These are phyloP conservation scores for Agaricus bisporus DNA, from an alignment of 768 basidiomycete genomes.

Conservation along the genomic window DNA sequence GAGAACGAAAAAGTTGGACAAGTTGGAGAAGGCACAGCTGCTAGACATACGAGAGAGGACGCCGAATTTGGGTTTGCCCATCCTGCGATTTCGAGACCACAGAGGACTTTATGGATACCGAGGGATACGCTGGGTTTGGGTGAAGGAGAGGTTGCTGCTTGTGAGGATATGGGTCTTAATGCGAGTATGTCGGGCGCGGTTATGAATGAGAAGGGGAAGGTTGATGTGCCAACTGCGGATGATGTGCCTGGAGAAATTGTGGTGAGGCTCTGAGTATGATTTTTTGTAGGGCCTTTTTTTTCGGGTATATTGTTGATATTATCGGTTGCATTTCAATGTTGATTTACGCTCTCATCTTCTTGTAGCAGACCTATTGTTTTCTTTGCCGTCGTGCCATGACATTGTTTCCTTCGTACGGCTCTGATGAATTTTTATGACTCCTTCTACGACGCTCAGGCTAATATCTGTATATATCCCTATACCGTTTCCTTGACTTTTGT, in stretches of 20 bases:
- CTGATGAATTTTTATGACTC: no score
- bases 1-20: background rate
- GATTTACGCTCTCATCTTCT: no score
- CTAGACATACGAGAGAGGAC: slow-evolving; percentile 18
- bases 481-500: no score
- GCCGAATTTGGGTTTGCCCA: slow-evolving; percentile 77
- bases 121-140: slow-evolving; percentile 59
- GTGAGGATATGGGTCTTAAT: slow-evolving; percentile 54
- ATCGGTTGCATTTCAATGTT: no score
- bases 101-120: slow-evolving; percentile 83
- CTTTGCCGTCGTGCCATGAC: no score
- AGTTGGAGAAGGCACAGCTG: background rate
- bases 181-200: slow-evolving; percentile 30
- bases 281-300: background rate
- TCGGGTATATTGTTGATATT: background rate
- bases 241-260: slow-evolving; percentile 14
- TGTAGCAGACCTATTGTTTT: no score
- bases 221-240: slow-evolving; percentile 30
- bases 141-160: slow-evolving; percentile 48
- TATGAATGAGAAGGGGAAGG: slow-evolving; percentile 30
- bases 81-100: slow-evolving; percentile 70
- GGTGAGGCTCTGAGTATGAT: background rate
- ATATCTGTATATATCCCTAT: no score
- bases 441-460: no score
- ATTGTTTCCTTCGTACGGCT: no score